Percentiles rank a stretch among this genome's conserved stretches.
These are phyloP conservation scores for Oryza longistaminata DNA, from an alignment of 176 grass and related monocot species.

Conservation along the genomic window DNA sequence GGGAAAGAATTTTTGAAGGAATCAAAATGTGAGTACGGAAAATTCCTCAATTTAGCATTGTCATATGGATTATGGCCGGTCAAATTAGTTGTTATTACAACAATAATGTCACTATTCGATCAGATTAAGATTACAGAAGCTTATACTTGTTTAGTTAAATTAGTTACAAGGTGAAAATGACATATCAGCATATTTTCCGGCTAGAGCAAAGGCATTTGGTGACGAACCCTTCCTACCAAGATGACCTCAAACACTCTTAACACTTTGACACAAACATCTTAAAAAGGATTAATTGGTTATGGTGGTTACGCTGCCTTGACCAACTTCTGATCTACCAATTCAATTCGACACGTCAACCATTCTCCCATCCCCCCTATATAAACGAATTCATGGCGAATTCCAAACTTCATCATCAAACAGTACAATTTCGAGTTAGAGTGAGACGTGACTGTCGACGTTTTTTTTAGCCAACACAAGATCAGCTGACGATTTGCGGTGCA, in stretches of 20 bases:
- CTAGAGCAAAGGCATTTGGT: slow-evolving; percentile 6
- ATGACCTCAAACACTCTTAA: not conserved
- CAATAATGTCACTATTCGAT: not conserved
- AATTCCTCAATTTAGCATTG: not conserved
- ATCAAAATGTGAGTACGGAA: not conserved
- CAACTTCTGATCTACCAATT: slow-evolving; percentile 40
- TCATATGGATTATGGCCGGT: not conserved
- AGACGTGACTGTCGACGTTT: not conserved
- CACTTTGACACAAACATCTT: not conserved
- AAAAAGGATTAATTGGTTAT: slow-evolving; percentile 24
- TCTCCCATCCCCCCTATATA: not conserved
- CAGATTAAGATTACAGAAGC: not conserved
- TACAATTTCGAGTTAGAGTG: not conserved
- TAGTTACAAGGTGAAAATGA: not conserved
- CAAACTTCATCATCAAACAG: not conserved
- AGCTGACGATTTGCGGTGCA: too few species aligned
- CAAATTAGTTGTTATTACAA: not conserved
- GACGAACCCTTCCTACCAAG: slow-evolving; percentile 26
- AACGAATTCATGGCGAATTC: not conserved
- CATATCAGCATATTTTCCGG: not conserved
- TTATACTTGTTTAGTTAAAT: too few species aligned
- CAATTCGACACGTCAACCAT: not conserved
- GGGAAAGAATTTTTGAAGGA: not conserved
- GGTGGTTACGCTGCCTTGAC: slow-evolving; percentile 50
- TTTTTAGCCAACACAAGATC: too few species aligned